Conservation (phyloP, 2,329 filamentous ascomycete species). For the Thielaviopsis punctulata region DNA sequence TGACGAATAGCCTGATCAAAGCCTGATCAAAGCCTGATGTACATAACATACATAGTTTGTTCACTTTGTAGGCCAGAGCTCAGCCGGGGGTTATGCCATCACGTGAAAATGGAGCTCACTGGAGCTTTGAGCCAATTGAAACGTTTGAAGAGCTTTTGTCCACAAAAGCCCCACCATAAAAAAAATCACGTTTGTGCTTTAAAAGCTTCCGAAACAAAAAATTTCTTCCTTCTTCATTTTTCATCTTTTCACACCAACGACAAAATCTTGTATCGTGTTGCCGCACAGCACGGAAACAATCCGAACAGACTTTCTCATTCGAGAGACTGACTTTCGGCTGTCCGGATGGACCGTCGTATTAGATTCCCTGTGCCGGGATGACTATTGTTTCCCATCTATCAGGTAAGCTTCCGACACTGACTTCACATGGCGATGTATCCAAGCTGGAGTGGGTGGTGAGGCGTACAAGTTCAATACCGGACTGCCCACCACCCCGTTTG, state of each 20-base stretch:
- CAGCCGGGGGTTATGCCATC: background rate
- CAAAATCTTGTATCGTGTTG: background rate
- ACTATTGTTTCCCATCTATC: background rate
- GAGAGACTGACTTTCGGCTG: constrained; percentile 4
- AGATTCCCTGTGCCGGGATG: constrained; percentile 11
- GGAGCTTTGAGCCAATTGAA: background rate
- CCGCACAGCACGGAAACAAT: background rate
- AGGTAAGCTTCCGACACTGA: constrained; percentile 1
- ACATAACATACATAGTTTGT: too few relatives aligned
- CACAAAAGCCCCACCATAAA: background rate
- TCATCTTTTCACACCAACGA: background rate
- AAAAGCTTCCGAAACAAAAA: background rate
- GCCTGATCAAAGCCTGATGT: too few relatives aligned
- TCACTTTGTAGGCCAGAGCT: too few relatives aligned
- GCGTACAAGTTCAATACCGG: background rate
- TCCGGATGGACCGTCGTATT: constrained; percentile 6
- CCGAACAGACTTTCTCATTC: background rate
- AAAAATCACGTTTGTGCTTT: background rate
- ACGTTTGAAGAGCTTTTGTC: background rate
- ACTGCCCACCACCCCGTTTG: constrained; percentile 13
- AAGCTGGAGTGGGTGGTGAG: background rate
- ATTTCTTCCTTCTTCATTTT: background rate
- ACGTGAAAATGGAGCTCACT: too few relatives aligned
- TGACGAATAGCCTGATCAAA: too few relatives aligned
- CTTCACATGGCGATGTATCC: background rate